phyloP scores from a whole-genome alignment of 768 basidiomycete genomes.

The Phlebiopsis gigantea region DNA sequence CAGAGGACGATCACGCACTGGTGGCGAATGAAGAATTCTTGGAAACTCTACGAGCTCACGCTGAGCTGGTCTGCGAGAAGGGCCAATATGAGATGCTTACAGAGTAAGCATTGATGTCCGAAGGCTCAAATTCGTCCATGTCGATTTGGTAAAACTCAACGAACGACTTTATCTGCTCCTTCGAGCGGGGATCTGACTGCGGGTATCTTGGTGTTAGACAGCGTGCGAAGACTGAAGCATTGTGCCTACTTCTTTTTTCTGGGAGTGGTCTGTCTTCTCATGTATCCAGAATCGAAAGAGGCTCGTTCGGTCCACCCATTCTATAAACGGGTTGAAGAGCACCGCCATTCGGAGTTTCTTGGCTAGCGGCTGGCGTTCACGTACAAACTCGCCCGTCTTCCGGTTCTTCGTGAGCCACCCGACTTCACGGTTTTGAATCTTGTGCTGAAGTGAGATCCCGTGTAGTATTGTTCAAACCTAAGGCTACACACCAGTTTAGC shows the following conservation, averaged over 20 bases:
- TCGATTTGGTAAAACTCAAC: conserved; percentile 6
- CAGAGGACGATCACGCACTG: not conserved
- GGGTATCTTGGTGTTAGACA: not conserved
- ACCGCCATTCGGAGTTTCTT: conserved; percentile 1
- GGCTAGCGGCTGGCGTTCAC: conserved; percentile 2
- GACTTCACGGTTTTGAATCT: conserved; percentile 4
- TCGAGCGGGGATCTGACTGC: not conserved
- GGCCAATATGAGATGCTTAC: not conserved
- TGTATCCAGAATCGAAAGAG: not conserved
- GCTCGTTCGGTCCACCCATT: conserved; percentile 1
- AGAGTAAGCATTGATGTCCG: conserved; percentile 1
- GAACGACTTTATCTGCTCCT: conserved; percentile 1
- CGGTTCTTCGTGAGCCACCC: conserved; percentile 9
- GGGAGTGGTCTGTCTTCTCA: conserved; percentile 1
- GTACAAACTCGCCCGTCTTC: conserved; percentile 3
- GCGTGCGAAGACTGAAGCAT: too few species aligned
- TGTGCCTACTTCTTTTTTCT: not conserved
- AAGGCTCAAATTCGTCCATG: conserved; percentile 5
- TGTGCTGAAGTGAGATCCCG: not conserved
- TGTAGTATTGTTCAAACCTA: not conserved
- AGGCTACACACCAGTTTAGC: not conserved
- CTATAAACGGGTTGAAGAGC: conserved; percentile 1
- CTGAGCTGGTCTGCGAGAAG: not conserved
- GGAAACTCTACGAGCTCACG: not conserved
- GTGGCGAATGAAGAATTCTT: conserved; percentile 6